phyloP scores from a whole-genome alignment of 23 red algal species.

The Agarophyton chilense region DNA sequence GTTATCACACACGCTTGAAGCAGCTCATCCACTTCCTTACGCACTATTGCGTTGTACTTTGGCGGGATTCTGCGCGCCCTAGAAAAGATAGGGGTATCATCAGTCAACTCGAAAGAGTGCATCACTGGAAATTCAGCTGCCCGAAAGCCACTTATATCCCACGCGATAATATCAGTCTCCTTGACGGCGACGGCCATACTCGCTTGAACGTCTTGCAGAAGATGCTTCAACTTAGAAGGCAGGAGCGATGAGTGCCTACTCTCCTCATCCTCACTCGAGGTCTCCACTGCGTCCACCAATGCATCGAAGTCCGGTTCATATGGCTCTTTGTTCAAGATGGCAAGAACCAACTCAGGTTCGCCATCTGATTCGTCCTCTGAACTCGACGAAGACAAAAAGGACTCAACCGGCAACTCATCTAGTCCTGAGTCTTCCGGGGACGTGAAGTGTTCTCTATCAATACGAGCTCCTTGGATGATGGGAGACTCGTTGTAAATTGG shows the following conservation, averaged over 20 bases:
- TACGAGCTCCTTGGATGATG: not conserved
- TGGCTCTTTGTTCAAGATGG: conserved; percentile 1
- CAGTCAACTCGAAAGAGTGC: conserved; percentile 28
- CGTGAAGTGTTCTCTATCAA: conserved; percentile 37
- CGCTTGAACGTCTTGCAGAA: not conserved
- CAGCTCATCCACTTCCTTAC: not conserved
- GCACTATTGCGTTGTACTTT: conserved; percentile 23
- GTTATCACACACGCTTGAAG: conserved; percentile 12
- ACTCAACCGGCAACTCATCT: no score
- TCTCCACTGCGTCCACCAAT: no score
- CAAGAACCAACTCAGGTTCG: conserved; percentile 8
- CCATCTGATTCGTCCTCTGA: no score
- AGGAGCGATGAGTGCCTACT: not conserved
- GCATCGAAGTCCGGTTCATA: conserved; percentile 19
- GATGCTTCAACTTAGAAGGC: not conserved
- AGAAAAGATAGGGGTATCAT: conserved; percentile 12
- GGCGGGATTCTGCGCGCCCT: not conserved
- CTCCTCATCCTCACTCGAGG: not conserved
- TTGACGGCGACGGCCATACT: not conserved
- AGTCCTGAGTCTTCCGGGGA: no score
- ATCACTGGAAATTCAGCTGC: not conserved
- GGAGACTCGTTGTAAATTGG: not conserved
- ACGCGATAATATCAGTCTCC: conserved; percentile 1
- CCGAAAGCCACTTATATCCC: not conserved
- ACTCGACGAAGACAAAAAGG: no score